A percentile compares a stretch with the other conserved stretches of the same genome.
These are phyloP conservation scores for Melaleuca alternifolia DNA, from an alignment of 345 rosid species.

Conservation along the genomic window DNA sequence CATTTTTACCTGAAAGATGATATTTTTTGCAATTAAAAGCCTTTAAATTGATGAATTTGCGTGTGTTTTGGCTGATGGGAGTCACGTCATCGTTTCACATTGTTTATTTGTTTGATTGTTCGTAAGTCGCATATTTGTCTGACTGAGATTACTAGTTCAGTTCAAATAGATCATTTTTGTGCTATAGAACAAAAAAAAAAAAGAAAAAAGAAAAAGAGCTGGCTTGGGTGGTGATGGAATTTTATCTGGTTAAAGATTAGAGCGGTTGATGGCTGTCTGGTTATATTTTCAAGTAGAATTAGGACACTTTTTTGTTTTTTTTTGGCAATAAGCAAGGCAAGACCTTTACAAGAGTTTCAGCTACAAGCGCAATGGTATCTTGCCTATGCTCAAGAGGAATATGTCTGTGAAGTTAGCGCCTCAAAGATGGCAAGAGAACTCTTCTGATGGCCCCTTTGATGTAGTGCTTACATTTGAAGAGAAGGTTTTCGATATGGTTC, in stretches of 20 bases:
- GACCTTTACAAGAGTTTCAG: conserved; percentile 24
- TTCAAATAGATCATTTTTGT: not conserved
- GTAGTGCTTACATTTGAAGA: conserved; percentile 82
- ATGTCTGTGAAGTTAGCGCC: conserved; percentile 68
- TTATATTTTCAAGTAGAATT: not conserved
- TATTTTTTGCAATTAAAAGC: not conserved
- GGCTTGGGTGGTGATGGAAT: not conserved
- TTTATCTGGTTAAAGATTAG: not conserved
- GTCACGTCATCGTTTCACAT: not conserved
- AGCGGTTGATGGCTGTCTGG: fast-evolving
- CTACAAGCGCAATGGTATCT: conserved; percentile 87
- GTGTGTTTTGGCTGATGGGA: not conserved
- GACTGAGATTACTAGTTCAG: not conserved
- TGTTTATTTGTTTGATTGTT: not conserved
- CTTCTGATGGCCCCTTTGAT: conserved; percentile 76
- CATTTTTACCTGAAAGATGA: not conserved
- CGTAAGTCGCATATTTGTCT: not conserved
- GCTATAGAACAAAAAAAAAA: fast-evolving
- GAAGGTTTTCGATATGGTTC: conserved; percentile 79
- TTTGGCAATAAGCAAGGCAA: not conserved
- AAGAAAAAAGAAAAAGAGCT: not conserved
- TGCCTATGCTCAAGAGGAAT: conserved; percentile 95
- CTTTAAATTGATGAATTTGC: not conserved
- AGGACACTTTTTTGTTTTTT: not conserved
- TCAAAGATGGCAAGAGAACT: conserved; percentile 95